Evolutionary conservation across 139 green algal genomes (phyloP).

Genomic region (Volvox africanus): DNA sequence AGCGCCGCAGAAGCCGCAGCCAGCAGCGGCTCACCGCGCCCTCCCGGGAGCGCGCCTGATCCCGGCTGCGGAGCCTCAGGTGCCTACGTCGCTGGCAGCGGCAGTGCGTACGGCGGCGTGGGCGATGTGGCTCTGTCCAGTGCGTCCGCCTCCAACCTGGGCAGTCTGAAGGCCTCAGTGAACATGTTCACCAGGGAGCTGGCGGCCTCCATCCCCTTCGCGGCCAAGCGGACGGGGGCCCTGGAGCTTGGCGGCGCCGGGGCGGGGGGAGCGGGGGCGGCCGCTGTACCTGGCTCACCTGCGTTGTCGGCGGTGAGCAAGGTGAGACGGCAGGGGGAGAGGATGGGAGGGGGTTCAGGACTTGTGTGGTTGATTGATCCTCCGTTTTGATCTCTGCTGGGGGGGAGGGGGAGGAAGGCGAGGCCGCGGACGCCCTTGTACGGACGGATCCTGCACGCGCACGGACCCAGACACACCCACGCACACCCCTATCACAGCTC

Average conservation of each 20-base stretch:
- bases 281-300: not conserved
- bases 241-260: not conserved
- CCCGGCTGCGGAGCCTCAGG: not conserved
- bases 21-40: not conserved
- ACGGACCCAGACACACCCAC: not conserved
- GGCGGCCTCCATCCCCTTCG: conserved; percentile 41
- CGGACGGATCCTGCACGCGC: too few species aligned
- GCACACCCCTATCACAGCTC: not conserved
- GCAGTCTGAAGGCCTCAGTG: conserved; percentile 54
- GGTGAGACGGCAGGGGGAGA: too few species aligned
- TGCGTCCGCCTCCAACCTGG: conserved; percentile 50
- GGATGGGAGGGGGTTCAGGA: too few species aligned
- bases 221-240: not conserved
- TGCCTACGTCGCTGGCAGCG: not conserved
- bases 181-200: conserved; percentile 65
- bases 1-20: not conserved
- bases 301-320: not conserved
- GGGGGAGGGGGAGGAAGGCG: too few species aligned
- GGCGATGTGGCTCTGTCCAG: not conserved
- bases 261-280: not conserved
- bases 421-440: too few species aligned
- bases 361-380: too few species aligned
- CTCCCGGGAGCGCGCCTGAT: not conserved
- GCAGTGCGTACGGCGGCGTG: not conserved
- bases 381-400: too few species aligned